Evolutionary conservation across 2,329 filamentous ascomycete species (phyloP), one percentile per base, ranked within the genome.

Genomic region (Fusarium graminum): DNA sequence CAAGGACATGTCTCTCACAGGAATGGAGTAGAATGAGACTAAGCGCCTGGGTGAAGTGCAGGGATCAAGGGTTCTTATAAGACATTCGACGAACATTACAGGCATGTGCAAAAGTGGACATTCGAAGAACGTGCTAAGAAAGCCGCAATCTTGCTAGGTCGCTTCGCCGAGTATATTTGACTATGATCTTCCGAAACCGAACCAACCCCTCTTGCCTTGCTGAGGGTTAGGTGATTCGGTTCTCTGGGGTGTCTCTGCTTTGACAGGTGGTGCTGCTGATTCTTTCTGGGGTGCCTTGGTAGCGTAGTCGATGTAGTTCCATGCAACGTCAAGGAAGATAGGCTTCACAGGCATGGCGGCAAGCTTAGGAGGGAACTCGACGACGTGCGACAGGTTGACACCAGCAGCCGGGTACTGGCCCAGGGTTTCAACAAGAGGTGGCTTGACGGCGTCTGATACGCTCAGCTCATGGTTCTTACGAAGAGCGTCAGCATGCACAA

Each of bases 241-340:
- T 10, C 68, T 68, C 28, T 52, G 40, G n/a, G 75, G 68, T 6
- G 71, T 63, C 28, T 76, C 75, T 16, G 64, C 72, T 59, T 74
- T 73, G 14, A 51, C 63, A 29, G 72, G 60, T 28, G 68, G 67
- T 28, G 69, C 59, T 30, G 68, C 66, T 25, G 69, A 65, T 7
- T 63, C 68, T 53, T 69, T 39, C 11, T 50, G 70, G 8, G 76
- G 74, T 30, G 78, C 69, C 70, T 88, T 88, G 32, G 88, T 89
- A 0, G 94, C 93, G 75, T 99, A 99, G 46, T 93, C 88, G 64
- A 99, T 94, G 76, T 97, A 98, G 76, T 98, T 98, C 92, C 93
- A 99, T 11, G 95, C 95, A 9, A 97, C 90, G 75, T 99, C 95
- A 59, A 98, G 87, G 83, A 98, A 98, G 32, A 98, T 84, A 28